These are phyloP conservation scores for Candida hungchunana DNA, from an alignment of 805 yeast species.

Conservation along the genomic window DNA sequence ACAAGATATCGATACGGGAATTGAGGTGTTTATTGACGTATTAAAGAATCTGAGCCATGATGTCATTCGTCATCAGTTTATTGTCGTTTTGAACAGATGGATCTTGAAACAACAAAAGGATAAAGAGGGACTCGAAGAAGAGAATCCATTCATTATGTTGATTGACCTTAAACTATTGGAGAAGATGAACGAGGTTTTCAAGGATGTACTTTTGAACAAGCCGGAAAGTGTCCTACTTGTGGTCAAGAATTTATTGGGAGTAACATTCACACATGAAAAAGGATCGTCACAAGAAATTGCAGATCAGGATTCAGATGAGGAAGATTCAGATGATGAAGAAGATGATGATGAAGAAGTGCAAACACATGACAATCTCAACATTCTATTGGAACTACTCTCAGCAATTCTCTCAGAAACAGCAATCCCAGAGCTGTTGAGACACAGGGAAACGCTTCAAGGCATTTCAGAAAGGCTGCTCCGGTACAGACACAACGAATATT, in stretches of 20 bases:
- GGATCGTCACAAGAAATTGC: constrained; percentile 7
- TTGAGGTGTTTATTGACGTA: constrained; percentile 39
- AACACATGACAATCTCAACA: constrained; percentile 27
- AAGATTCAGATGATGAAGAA: constrained; percentile 38
- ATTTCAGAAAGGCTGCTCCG: constrained; percentile 26
- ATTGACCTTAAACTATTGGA: constrained; percentile 65
- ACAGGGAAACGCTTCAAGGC: constrained; percentile 24
- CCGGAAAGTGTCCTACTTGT: constrained; percentile 55
- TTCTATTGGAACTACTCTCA: constrained; percentile 35
- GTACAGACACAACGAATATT: constrained; percentile 15
- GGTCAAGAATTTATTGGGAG: constrained; percentile 38
- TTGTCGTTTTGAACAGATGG: constrained; percentile 58
- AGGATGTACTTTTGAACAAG: constrained; percentile 38
- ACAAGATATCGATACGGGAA: constrained; percentile 39
- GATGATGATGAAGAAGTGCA: constrained; percentile 24
- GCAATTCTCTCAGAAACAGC: constrained; percentile 33
- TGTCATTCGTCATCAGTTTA: constrained; percentile 43
- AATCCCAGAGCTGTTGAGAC: constrained; percentile 14
- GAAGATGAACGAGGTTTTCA: constrained; percentile 51
- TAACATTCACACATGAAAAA: constrained; percentile 10
- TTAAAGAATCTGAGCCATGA: constrained; percentile 47
- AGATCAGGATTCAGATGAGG: constrained; percentile 9
- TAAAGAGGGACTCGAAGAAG: constrained; percentile 18
- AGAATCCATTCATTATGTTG: constrained; percentile 50
- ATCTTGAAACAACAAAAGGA: constrained; percentile 27